These are phyloP conservation scores for Zygoascus tannicola DNA, from an alignment of 805 yeast species.

Conservation along the genomic window DNA sequence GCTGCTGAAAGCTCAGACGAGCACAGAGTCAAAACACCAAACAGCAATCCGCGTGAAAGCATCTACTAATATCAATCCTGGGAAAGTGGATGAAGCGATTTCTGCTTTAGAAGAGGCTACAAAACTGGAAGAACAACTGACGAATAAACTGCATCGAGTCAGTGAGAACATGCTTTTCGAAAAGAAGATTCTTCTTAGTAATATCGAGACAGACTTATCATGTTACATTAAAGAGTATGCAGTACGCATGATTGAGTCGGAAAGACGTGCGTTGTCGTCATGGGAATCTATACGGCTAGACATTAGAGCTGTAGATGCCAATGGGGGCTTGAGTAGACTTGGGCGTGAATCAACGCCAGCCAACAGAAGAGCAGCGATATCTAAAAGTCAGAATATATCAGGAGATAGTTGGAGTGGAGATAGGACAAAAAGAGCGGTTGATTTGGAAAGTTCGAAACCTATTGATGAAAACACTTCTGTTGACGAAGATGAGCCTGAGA, in stretches of 20 bases:
- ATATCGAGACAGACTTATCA: slow-evolving; percentile 49
- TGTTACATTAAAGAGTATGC: slow-evolving; percentile 50
- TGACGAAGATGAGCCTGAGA: slow-evolving; percentile 22
- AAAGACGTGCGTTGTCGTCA: slow-evolving; percentile 65
- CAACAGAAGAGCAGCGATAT: slow-evolving; percentile 19
- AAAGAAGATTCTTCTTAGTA: slow-evolving; percentile 46
- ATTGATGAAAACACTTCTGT: slow-evolving; percentile 13
- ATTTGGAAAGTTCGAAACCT: slow-evolving; percentile 3
- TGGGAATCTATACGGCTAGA: slow-evolving; percentile 66
- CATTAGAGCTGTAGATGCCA: slow-evolving; percentile 61
- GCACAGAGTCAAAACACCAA: slow-evolving; percentile 58
- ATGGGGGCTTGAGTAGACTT: slow-evolving; percentile 73
- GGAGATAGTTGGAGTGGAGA: slow-evolving; percentile 59
- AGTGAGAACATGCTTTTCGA: slow-evolving; percentile 81
- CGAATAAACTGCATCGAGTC: slow-evolving; percentile 69
- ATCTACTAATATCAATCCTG: slow-evolving; percentile 67
- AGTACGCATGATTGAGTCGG: slow-evolving; percentile 70
- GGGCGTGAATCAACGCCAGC: slow-evolving; percentile 59
- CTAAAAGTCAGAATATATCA: slow-evolving; percentile 37
- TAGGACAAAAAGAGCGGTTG: slow-evolving; percentile 22
- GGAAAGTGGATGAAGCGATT: slow-evolving; percentile 85
- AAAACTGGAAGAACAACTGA: slow-evolving; percentile 62
- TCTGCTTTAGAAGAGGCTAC: slow-evolving; percentile 70
- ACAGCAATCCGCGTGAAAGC: slow-evolving; percentile 62
- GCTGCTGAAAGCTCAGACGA: slow-evolving; percentile 64